Evolutionary conservation across 116 monocot species (phyloP), one percentile per base, ranked within the genome.

Genomic region (Cymodocea nodosa): DNA sequence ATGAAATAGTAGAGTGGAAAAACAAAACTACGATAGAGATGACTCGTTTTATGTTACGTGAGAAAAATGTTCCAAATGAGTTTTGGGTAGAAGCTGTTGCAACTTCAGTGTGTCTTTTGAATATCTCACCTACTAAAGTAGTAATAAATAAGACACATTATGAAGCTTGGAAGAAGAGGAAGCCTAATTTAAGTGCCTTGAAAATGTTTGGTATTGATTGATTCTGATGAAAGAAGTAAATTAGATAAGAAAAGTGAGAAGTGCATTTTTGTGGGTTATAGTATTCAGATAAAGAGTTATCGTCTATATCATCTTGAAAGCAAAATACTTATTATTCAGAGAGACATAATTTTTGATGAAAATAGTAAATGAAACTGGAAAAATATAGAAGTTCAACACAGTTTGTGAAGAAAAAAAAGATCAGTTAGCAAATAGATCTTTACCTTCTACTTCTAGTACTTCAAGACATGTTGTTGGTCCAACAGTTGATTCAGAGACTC

Each of bases 281-380:
- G 63, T 63, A n/a, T 9, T 20, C 15, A 61, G 11, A 51, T 24
- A 35, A 71, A 71, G n/a, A 52, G 52, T 18, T 71, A 69, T 39
- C 25, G 13, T 2, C 37, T 71, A 19, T 71, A 71, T 71, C 62
- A 71, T 40, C 63, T 62, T 23, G 53, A 13, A 15, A 72, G 55
- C 0, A 35, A 30, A 13, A 64, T 64, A 25, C 19, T 72, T 6
- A 56, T 72, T 37, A 50, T 72, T 35, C 49, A 40, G 0, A 24
- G 15, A 60, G 34, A 73, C 66, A 58, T 73, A 35, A 59, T 73
- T 36, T 66, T 73, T 59, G n/a, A 73, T 73, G 73, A 73, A 36
- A 37, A 20, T 25, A 51, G n/a, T 15, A 44, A 3, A 22, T 73
- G 73, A 58, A 37, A 66, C 0, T 73, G 57, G 65, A 35, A 54